These are phyloP conservation scores for Kluyveromyces wickerhamii DNA, from an alignment of 805 yeast species.

Conservation along the genomic window DNA sequence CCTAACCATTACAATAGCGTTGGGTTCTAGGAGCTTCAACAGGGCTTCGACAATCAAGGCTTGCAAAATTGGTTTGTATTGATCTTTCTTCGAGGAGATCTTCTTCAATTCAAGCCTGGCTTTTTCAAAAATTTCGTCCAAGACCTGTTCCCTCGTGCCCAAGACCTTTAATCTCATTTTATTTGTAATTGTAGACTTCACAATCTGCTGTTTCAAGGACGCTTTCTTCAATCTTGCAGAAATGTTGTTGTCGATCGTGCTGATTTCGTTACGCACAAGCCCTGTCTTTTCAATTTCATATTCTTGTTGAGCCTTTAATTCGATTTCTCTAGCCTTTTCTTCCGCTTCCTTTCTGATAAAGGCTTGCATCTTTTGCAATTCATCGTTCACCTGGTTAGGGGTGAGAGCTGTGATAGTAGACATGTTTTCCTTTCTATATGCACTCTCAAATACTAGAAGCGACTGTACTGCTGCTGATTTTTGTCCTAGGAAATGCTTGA, in stretches of 20 bases:
- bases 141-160: constrained; percentile 73
- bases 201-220: constrained; percentile 85
- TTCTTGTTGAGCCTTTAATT: constrained; percentile 95
- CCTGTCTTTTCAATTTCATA: constrained; percentile 96
- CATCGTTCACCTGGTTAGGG: constrained; percentile 72
- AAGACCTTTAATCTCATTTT: constrained; percentile 89
- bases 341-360: constrained; percentile 99
- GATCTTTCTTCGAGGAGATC: constrained; percentile 43
- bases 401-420: constrained; percentile 31
- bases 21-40: constrained; percentile 63
- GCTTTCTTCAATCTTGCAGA: constrained; percentile 86
- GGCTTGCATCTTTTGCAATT: constrained; percentile 95
- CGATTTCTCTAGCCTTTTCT: constrained; percentile 95
- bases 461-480: no score
- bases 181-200: constrained; percentile 91
- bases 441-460: no score
- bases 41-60: constrained; percentile 77
- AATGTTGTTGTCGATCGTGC: constrained; percentile 74
- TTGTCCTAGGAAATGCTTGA: no score
- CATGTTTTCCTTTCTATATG: constrained; percentile 18
- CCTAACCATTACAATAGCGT: constrained; percentile 54
- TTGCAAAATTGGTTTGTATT: constrained; percentile 62
- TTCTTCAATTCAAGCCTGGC: constrained; percentile 57
- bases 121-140: constrained; percentile 63
- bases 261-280: constrained; percentile 85